These are phyloP conservation scores for Geranomyces michiganensis DNA, from an alignment of 192 early-diverging fungal genomes.

Conservation along the genomic window DNA sequence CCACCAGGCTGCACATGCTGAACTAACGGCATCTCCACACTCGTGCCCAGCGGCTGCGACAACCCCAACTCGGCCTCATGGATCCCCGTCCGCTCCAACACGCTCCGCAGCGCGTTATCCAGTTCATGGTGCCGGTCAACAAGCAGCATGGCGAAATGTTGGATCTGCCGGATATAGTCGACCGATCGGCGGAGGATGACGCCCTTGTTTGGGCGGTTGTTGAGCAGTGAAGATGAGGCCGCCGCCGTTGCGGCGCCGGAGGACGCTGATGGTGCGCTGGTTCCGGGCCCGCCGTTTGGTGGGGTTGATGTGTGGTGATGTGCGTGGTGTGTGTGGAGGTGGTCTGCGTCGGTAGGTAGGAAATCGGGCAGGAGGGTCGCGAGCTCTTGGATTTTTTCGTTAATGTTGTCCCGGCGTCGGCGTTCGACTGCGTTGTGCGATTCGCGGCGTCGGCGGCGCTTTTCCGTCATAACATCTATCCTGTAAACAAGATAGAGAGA, in stretches of 20 bases:
- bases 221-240: slow-evolving; percentile 51
- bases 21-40: slow-evolving; percentile 44
- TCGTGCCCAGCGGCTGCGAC: slow-evolving; percentile 50
- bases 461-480: slow-evolving; percentile 68
- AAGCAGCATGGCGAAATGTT: slow-evolving; percentile 68
- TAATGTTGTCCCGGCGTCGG: slow-evolving; percentile 95
- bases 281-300: background rate
- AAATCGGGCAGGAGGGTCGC: slow-evolving; percentile 80
- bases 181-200: slow-evolving; percentile 91
- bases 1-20: slow-evolving; percentile 2
- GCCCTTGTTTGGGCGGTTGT: slow-evolving; percentile 95
- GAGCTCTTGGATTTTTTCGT: slow-evolving; percentile 95
- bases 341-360: background rate
- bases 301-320: background rate
- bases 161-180: slow-evolving; percentile 86
- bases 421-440: slow-evolving; percentile 98
- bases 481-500: no score
- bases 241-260: background rate
- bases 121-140: slow-evolving; percentile 71
- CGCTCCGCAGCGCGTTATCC: slow-evolving; percentile 55
- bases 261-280: slow-evolving; percentile 12
- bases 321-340: no score
- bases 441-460: slow-evolving; percentile 88
- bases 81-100: slow-evolving; percentile 50
- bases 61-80: slow-evolving; percentile 51